Evolutionary conservation across 2,329 filamentous ascomycete species (phyloP).

Genomic region (Aspergillus fijiensis): DNA sequence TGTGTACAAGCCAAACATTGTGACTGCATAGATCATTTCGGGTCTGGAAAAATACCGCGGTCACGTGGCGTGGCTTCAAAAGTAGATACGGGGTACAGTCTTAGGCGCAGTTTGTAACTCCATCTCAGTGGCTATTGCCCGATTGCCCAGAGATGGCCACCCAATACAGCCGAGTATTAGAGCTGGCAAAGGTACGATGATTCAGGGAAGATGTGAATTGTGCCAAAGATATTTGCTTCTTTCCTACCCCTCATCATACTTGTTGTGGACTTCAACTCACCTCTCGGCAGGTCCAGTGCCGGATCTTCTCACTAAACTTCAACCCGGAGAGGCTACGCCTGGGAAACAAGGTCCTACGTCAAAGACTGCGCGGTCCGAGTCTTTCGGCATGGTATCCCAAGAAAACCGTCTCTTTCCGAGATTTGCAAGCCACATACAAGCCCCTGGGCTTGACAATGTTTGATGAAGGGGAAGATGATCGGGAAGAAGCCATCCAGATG

Average conservation of each 20-base stretch:
- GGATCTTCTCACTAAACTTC: slow-evolving; percentile 85
- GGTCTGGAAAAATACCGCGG: not conserved
- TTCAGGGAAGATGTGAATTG: not conserved
- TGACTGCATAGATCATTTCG: not conserved
- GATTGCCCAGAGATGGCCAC: slow-evolving; percentile 46
- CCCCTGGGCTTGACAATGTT: slow-evolving; percentile 64
- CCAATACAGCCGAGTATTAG: slow-evolving; percentile 55
- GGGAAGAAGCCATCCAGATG: slow-evolving; percentile 64
- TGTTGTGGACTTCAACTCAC: not conserved
- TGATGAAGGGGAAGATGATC: slow-evolving; percentile 75
- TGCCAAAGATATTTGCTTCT: not conserved
- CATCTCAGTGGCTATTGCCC: not conserved
- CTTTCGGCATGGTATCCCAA: slow-evolving; percentile 87
- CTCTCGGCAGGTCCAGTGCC: slow-evolving; percentile 71
- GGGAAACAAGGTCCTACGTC: slow-evolving; percentile 88
- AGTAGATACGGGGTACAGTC: not conserved
- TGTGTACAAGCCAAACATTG: not conserved
- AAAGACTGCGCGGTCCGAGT: slow-evolving; percentile 79
- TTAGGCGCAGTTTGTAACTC: not conserved
- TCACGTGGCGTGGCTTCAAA: slow-evolving; percentile 6
- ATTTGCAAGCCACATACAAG: slow-evolving; percentile 69
- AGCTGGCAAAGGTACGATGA: slow-evolving; percentile 71
- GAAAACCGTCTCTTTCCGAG: slow-evolving; percentile 67
- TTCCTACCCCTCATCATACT: too few species aligned
- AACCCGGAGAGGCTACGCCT: slow-evolving; percentile 80